Evolutionary conservation across 305 asterid genomes (phyloP).

Genomic region (Coffea humblotiana): DNA sequence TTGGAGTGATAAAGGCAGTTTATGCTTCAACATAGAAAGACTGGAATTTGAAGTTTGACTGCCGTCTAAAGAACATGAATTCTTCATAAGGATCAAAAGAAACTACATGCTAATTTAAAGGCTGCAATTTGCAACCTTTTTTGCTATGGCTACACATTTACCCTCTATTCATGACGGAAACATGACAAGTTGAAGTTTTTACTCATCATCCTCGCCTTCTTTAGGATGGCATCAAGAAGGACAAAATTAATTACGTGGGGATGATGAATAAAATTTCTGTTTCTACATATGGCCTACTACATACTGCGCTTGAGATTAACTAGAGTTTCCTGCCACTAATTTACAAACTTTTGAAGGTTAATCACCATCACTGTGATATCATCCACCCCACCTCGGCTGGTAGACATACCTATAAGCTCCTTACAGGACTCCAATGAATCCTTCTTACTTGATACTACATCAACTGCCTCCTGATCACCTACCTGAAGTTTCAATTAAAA

Average conservation of each 20-base stretch:
- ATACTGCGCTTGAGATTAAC: neutral
- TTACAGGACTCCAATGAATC: slow-evolving; percentile 34
- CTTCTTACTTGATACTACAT: slow-evolving; percentile 29
- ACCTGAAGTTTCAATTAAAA: slow-evolving; percentile 24
- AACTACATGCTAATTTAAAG: neutral
- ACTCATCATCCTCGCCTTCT: slow-evolving; percentile 7
- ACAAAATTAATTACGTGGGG: neutral
- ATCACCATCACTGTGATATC: slow-evolving; percentile 48
- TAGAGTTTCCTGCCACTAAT: neutral
- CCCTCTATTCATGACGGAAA: slow-evolving; percentile 20
- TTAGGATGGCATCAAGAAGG: neutral
- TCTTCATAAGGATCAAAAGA: neutral
- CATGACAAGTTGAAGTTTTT: neutral
- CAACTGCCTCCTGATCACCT: slow-evolving; percentile 48
- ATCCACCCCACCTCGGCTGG: slow-evolving; percentile 37
- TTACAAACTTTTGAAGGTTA: slow-evolving; percentile 34
- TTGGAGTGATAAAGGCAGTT: neutral
- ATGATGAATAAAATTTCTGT: neutral
- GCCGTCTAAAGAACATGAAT: neutral
- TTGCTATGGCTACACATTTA: neutral
- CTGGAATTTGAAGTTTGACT: neutral
- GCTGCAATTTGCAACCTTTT: neutral
- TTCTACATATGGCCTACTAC: neutral
- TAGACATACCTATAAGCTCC: slow-evolving; percentile 40
- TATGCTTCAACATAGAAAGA: neutral